Evolutionary conservation across 345 rosid genomes (phyloP).

Genomic region (Clausena lansium): DNA sequence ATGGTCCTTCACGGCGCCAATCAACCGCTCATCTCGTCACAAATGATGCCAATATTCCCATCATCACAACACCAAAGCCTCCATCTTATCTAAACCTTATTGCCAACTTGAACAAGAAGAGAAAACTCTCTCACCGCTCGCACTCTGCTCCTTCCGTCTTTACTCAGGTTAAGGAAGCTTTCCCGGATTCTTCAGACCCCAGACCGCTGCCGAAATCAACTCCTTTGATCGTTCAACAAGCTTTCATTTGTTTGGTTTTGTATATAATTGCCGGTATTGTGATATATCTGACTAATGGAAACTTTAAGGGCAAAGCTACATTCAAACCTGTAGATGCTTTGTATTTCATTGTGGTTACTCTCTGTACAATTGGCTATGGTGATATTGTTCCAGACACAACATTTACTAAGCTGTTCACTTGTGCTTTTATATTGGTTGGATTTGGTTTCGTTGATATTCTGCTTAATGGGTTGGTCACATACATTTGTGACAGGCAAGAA

Average conservation of each 20-base stretch:
- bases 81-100: conserved; percentile 42
- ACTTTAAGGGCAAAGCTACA: conserved; percentile 44
- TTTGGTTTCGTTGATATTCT: conserved; percentile 64
- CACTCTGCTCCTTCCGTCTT: conserved; percentile 61
- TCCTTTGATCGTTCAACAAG: conserved; percentile 51
- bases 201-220: conserved; percentile 21
- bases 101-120: conserved; percentile 42
- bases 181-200: conserved; percentile 24
- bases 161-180: conserved; percentile 33
- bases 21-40: conserved; percentile 37
- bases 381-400: conserved; percentile 63
- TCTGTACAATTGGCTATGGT: conserved; percentile 68
- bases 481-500: conserved; percentile 67
- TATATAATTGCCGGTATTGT: conserved; percentile 39
- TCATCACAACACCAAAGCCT: conserved; percentile 32
- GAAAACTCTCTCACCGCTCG: conserved; percentile 36
- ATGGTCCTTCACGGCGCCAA: conserved; percentile 31
- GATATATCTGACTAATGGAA: conserved; percentile 28
- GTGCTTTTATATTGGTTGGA: conserved; percentile 51
- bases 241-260: conserved; percentile 46
- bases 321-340: conserved; percentile 53
- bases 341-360: conserved; percentile 65
- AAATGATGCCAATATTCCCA: conserved; percentile 33
- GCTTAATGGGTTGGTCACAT: conserved; percentile 56
- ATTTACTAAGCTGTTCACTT: conserved; percentile 57